These are phyloP conservation scores for Colletotrichum liriopes DNA, from an alignment of 2,329 filamentous ascomycete genomes.

Conservation along the genomic window DNA sequence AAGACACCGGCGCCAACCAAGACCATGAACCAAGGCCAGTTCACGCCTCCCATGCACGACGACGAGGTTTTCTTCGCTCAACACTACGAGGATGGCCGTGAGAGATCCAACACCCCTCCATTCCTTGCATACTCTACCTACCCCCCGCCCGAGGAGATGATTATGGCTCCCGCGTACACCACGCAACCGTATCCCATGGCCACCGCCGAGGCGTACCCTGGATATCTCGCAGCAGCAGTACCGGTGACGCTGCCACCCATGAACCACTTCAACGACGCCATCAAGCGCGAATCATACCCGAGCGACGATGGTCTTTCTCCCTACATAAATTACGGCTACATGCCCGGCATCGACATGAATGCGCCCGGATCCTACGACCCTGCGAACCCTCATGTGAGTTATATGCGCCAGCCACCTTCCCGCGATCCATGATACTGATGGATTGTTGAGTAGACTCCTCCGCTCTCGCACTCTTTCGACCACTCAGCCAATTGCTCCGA, in stretches of 20 bases:
- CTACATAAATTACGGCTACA: slow-evolving; percentile 78
- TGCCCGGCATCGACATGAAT: slow-evolving; percentile 76
- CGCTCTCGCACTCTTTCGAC: slow-evolving; percentile 82
- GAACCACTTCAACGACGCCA: slow-evolving; percentile 74
- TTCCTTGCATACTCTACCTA: slow-evolving; percentile 79
- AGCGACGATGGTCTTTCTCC: slow-evolving; percentile 74
- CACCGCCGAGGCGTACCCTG: slow-evolving; percentile 67
- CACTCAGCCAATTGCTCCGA: slow-evolving; percentile 76
- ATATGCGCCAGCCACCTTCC: slow-evolving; percentile 58
- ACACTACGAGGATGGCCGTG: slow-evolving; percentile 72
- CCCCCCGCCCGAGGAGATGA: slow-evolving; percentile 75
- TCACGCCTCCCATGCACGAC: slow-evolving; percentile 73
- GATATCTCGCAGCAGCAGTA: slow-evolving; percentile 70
- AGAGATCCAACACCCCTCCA: slow-evolving; percentile 80
- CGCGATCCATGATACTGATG: slow-evolving; percentile 66
- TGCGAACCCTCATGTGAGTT: slow-evolving; percentile 83
- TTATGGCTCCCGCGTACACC: slow-evolving; percentile 72
- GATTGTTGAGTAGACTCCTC: slow-evolving; percentile 76
- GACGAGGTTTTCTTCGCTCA: slow-evolving; percentile 78
- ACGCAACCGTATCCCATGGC: slow-evolving; percentile 68
- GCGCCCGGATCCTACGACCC: slow-evolving; percentile 75
- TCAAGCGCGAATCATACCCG: slow-evolving; percentile 76
- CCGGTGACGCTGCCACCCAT: slow-evolving; percentile 76
- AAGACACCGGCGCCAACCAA: slow-evolving; percentile 55
- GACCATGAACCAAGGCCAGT: slow-evolving; percentile 66